phyloP scores from a whole-genome alignment of 441 rosid genomes.

The Pelargonium citronellum region DNA sequence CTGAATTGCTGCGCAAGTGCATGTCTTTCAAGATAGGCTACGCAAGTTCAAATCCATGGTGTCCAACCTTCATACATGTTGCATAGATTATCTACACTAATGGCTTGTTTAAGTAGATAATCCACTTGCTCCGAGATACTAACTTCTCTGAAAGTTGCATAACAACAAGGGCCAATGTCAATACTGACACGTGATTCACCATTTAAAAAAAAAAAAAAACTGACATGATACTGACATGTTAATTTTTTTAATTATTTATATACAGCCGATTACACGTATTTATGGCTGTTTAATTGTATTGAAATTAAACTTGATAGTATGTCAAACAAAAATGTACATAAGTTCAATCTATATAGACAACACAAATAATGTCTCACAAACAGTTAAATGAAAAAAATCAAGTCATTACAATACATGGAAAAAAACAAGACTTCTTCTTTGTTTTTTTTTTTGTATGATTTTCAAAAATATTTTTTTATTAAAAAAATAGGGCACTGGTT shows the following conservation, averaged over 20 bases:
- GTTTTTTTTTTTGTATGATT: too few relatives aligned
- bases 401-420: too few relatives aligned
- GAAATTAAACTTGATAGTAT: too few relatives aligned
- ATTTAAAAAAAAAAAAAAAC: not conserved
- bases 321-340: too few relatives aligned
- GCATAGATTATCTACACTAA: conserved; percentile 83
- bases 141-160: conserved; percentile 44
- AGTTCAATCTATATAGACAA: too few relatives aligned
- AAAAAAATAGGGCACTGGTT: too few relatives aligned
- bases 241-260: not conserved
- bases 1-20: conserved; percentile 8
- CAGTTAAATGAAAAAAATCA: not conserved
- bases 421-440: too few relatives aligned
- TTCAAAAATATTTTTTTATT: too few relatives aligned
- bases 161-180: conserved; percentile 7
- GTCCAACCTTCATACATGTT: conserved; percentile 99
- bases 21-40: conserved; percentile 12
- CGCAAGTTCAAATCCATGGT: conserved; percentile 74
- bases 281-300: too few relatives aligned
- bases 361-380: too few relatives aligned
- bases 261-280: not conserved
- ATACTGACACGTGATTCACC: not conserved
- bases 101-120: conserved; percentile 80
- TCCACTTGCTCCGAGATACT: conserved; percentile 79
- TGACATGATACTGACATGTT: not conserved